A percentile compares a stretch with the other conserved stretches of the same genome.
These are phyloP conservation scores for Meyerozyma elateridarum DNA, from an alignment of 1,139 yeast genomes.

Conservation along the genomic window DNA sequence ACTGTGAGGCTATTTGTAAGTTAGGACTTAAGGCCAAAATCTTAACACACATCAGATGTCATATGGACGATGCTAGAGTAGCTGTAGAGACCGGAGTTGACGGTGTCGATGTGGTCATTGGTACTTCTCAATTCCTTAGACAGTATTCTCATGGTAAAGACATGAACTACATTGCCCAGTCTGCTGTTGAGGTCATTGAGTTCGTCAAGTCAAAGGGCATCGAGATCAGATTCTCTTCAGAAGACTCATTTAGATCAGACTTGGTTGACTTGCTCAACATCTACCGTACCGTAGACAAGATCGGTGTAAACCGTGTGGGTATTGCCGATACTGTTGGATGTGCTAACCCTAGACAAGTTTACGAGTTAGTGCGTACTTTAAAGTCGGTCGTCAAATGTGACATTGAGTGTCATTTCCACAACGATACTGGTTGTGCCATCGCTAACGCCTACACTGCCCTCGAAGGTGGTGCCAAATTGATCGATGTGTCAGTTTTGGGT, in stretches of 20 bases:
- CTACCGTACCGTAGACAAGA: constrained; percentile 94
- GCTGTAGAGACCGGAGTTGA: constrained; percentile 99
- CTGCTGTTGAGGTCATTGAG: constrained; percentile 95
- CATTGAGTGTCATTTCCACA: constrained; percentile 98
- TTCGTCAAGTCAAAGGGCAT: constrained; percentile 96
- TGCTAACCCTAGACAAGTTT: constrained; percentile 98
- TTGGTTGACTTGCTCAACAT: constrained; percentile 91
- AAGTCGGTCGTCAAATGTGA: constrained; percentile 94
- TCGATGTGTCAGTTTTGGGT: constrained; percentile 94
- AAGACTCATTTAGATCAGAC: constrained; percentile 96
- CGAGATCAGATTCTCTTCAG: constrained; percentile 94
- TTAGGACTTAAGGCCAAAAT: constrained; percentile 94
- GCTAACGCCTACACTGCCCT: constrained; percentile 97
- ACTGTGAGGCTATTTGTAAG: constrained; percentile 98
- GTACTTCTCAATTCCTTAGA: constrained; percentile 93
- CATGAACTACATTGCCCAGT: constrained; percentile 95
- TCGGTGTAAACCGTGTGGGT: constrained; percentile 98
- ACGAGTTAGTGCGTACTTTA: constrained; percentile 90
- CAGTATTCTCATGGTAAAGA: constrained; percentile 97
- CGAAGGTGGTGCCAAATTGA: constrained; percentile 95
- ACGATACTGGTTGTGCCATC: constrained; percentile 98
- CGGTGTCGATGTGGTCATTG: constrained; percentile 98
- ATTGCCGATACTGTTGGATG: constrained; percentile 99
- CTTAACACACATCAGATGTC: constrained; percentile 90
- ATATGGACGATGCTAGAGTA: constrained; percentile 96